These are phyloP conservation scores for Plantago rigida DNA, from an alignment of 305 asterid genomes.

Conservation along the genomic window DNA sequence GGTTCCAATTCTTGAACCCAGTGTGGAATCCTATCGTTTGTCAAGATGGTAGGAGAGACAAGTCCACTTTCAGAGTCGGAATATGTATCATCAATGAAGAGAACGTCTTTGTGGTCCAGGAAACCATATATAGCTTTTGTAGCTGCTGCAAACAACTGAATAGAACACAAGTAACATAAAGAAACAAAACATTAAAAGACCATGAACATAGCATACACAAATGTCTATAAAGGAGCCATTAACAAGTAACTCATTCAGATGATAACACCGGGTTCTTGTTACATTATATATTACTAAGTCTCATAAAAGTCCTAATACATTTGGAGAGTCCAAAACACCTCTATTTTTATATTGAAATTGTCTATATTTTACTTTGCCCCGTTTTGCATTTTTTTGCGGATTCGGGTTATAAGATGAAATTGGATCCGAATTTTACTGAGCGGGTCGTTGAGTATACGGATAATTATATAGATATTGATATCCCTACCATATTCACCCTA, in stretches of 20 bases:
- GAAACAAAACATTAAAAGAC: neutral
- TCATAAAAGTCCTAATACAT: too few relatives aligned
- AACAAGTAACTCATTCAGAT: neutral
- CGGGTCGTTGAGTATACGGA: too few relatives aligned
- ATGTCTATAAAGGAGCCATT: neutral
- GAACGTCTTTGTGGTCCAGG: neutral
- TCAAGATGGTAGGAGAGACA: neutral
- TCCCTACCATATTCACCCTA: too few relatives aligned
- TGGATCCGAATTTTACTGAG: too few relatives aligned
- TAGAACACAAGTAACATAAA: neutral
- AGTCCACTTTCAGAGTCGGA: neutral
- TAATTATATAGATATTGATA: too few relatives aligned
- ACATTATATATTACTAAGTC: too few relatives aligned
- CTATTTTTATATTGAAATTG: too few relatives aligned
- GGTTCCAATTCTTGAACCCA: slow-evolving; percentile 25
- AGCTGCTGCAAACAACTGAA: slow-evolving; percentile 24
- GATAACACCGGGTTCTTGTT: neutral
- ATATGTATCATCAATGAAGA: neutral
- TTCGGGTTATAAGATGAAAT: too few relatives aligned
- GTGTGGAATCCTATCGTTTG: slow-evolving; percentile 7
- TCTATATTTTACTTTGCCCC: too few relatives aligned
- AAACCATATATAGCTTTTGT: slow-evolving; percentile 15
- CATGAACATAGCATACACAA: neutral
- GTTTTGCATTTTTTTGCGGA: too few relatives aligned
- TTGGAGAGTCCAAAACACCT: too few relatives aligned